Percentiles rank a stretch among this genome's conserved stretches.
phyloP scores from a whole-genome alignment of 2,329 filamentous ascomycete species.

The Pseudogymnoascus sp. region DNA sequence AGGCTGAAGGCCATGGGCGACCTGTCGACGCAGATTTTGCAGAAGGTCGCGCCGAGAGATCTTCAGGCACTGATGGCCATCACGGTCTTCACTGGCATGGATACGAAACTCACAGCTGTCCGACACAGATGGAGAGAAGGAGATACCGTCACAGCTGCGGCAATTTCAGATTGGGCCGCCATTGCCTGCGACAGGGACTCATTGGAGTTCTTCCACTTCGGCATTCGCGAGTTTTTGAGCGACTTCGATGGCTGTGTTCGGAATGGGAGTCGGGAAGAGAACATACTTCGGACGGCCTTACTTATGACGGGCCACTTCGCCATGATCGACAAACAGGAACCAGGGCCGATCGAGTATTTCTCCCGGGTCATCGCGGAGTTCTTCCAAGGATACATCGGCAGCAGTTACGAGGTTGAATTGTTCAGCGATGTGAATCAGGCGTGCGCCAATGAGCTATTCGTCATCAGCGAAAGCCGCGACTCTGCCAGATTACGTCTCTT shows the following conservation, averaged over 20 bases:
- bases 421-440: constrained; percentile 24
- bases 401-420: constrained; percentile 22
- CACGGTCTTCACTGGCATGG: constrained; percentile 16
- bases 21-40: constrained; percentile 19
- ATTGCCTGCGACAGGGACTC: constrained; percentile 21
- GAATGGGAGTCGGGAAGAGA: constrained; percentile 20
- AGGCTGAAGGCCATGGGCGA: constrained; percentile 20
- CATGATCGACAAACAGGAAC: constrained; percentile 21
- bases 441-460: constrained; percentile 22
- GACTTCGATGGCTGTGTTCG: constrained; percentile 22
- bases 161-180: constrained; percentile 20
- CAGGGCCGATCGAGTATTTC: constrained; percentile 17
- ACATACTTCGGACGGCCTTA: constrained; percentile 18
- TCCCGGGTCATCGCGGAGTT: constrained; percentile 18
- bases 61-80: constrained; percentile 16
- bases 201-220: constrained; percentile 21
- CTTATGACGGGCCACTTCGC: constrained; percentile 20
- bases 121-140: constrained; percentile 23
- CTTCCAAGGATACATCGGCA: constrained; percentile 24
- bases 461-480: constrained; percentile 22
- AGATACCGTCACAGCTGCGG: constrained; percentile 19
- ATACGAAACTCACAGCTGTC: constrained; percentile 19
- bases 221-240: constrained; percentile 22
- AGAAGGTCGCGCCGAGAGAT: constrained; percentile 18
- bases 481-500: constrained; percentile 19